Percentiles rank a stretch among this genome's conserved stretches.
These are phyloP conservation scores for Cyberlindnera misumaiensis DNA, from an alignment of 805 yeast species.

Conservation along the genomic window DNA sequence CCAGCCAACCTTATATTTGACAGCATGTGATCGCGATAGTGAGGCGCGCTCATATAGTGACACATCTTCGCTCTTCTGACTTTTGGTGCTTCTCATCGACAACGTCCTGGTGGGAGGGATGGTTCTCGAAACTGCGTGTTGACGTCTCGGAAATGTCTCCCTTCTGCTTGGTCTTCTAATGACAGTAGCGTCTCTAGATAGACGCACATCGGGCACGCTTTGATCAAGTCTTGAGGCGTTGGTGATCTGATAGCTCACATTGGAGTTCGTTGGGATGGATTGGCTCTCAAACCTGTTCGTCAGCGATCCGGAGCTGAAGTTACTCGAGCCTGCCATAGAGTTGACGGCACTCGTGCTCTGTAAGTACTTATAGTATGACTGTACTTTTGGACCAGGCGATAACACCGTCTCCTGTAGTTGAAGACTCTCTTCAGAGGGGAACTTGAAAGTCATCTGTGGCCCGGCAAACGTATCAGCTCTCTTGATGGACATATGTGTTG, in stretches of 20 bases:
- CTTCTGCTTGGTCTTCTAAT: not conserved
- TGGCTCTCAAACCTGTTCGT: not conserved
- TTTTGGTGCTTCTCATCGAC: conserved; percentile 1
- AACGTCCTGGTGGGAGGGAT: not conserved
- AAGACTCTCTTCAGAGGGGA: conserved; percentile 27
- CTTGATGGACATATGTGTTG: conserved; percentile 13
- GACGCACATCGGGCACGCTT: too few relatives aligned
- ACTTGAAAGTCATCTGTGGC: conserved; percentile 32
- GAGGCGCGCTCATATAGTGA: conserved; percentile 18
- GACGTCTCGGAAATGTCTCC: not conserved
- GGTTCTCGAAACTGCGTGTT: not conserved
- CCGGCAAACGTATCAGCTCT: conserved; percentile 32
- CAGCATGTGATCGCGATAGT: conserved; percentile 28
- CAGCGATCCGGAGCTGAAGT: not conserved
- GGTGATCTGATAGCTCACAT: conserved; percentile 25
- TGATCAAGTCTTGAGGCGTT: not conserved
- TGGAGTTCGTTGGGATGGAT: conserved; percentile 17
- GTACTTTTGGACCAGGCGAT: conserved; percentile 4
- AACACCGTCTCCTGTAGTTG: not conserved
- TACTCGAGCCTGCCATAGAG: conserved; percentile 1
- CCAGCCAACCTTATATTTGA: conserved; percentile 33
- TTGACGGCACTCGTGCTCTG: not conserved
- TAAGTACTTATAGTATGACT: conserved; percentile 12
- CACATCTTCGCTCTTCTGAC: conserved; percentile 7
- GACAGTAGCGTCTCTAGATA: not conserved